These are phyloP conservation scores for Rasamsonia emersonii DNA, from an alignment of 2,329 filamentous ascomycete genomes.

Conservation along the genomic window DNA sequence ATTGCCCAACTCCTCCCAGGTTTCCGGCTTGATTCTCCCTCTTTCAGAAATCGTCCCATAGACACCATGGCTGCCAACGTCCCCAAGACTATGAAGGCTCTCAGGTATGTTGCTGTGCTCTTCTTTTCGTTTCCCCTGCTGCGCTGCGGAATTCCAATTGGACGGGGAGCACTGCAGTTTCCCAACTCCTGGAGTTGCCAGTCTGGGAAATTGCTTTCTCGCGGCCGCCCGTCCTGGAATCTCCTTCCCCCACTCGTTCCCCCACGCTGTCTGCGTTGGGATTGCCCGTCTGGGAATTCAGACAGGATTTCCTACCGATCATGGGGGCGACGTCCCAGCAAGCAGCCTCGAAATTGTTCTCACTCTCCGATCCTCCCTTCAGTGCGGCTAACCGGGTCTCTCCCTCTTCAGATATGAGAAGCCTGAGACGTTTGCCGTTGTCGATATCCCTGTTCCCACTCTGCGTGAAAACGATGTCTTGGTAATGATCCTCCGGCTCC, in stretches of 20 bases:
- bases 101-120: conserved; percentile 43
- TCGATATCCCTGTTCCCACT: conserved; percentile 53
- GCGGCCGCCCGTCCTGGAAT: no score
- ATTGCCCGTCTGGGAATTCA: background rate
- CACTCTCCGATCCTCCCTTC: conserved; percentile 1
- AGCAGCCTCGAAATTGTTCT: conserved; percentile 1
- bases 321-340: background rate
- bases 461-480: conserved; percentile 53
- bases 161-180: background rate
- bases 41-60: conserved; percentile 2
- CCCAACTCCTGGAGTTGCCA: background rate
- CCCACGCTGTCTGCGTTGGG: no score
- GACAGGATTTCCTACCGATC: background rate
- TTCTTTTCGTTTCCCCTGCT: background rate
- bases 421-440: conserved; percentile 53
- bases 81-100: conserved; percentile 53
- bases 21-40: background rate
- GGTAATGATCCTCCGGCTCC: no score
- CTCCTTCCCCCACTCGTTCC: no score
- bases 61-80: conserved; percentile 31
- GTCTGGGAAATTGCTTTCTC: background rate
- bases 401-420: conserved; percentile 52
- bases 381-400: no score
- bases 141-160: background rate
- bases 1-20: background rate